phyloP scores from a whole-genome alignment of 2,329 filamentous ascomycete genomes.

The Bretziella fagacearum region DNA sequence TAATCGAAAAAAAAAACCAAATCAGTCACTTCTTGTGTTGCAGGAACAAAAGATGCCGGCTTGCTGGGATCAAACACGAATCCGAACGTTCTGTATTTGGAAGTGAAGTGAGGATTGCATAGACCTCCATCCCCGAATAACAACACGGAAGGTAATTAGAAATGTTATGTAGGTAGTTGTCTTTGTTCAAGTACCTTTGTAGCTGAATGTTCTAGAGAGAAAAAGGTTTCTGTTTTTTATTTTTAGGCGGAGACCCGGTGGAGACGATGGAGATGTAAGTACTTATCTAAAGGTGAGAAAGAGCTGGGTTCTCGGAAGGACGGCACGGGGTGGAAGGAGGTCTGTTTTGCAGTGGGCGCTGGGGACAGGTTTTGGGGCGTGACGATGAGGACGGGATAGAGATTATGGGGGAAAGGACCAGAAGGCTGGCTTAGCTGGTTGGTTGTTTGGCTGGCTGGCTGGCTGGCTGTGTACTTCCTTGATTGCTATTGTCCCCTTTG shows the following conservation, averaged over 20 bases:
- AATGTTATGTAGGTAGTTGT: too few relatives aligned
- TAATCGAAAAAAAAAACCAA: neutral
- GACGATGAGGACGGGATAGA: too few relatives aligned
- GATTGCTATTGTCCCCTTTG: too few relatives aligned
- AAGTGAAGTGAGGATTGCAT: neutral
- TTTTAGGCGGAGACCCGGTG: neutral
- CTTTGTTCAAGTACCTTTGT: too few relatives aligned
- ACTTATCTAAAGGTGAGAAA: too few relatives aligned
- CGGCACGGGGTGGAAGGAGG: neutral
- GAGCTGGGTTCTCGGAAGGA: neutral
- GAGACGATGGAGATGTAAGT: neutral
- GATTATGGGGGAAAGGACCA: too few relatives aligned
- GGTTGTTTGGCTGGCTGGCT: too few relatives aligned
- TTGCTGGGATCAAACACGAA: neutral
- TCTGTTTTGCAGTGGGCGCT: neutral
- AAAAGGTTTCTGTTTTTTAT: neutral
- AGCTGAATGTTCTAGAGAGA: neutral
- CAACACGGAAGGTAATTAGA: too few relatives aligned
- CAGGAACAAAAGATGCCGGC: neutral
- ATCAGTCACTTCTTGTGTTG: neutral
- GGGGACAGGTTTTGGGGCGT: neutral
- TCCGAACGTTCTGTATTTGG: neutral
- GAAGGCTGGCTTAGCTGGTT: too few relatives aligned
- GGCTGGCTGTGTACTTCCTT: too few relatives aligned
- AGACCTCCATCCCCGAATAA: too few relatives aligned